phyloP scores from a whole-genome alignment of 2,329 filamentous ascomycete genomes.

The Sclerotinia minor region DNA sequence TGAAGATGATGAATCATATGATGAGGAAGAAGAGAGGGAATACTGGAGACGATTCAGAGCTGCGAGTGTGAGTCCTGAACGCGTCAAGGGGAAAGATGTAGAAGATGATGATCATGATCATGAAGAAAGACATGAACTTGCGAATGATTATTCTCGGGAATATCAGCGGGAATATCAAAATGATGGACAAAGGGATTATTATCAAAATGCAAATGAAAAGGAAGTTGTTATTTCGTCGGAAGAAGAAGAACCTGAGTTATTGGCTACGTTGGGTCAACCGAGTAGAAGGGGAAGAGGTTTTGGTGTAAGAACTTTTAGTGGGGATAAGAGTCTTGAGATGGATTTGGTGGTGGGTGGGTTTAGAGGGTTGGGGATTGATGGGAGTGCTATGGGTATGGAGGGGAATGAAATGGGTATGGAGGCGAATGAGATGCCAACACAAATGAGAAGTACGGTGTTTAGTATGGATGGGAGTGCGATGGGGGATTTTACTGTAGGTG shows the following conservation, averaged over 20 bases:
- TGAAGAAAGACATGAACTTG: not conserved
- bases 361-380: not conserved
- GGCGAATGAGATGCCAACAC: not conserved
- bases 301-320: slow-evolving; percentile 18
- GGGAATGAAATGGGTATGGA: not conserved
- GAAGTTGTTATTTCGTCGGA: not conserved
- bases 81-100: not conserved
- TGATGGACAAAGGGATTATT: not conserved
- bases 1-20: slow-evolving; percentile 18
- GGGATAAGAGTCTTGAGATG: slow-evolving; percentile 10
- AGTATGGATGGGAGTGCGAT: slow-evolving; percentile 16
- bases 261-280: not conserved
- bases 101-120: not conserved
- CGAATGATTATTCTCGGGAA: not conserved
- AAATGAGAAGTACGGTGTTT: not conserved
- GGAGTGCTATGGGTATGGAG: fast-evolving
- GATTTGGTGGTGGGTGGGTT: not conserved
- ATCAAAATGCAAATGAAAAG: not conserved
- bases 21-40: slow-evolving; percentile 15
- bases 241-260: slow-evolving; percentile 12
- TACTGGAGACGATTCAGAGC: not conserved
- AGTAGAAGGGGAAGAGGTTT: not conserved
- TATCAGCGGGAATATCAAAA: not conserved
- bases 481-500: not conserved
- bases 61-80: not conserved